These are phyloP conservation scores for Taphrina communis DNA, from an alignment of 1,139 yeast genomes.

Conservation along the genomic window DNA sequence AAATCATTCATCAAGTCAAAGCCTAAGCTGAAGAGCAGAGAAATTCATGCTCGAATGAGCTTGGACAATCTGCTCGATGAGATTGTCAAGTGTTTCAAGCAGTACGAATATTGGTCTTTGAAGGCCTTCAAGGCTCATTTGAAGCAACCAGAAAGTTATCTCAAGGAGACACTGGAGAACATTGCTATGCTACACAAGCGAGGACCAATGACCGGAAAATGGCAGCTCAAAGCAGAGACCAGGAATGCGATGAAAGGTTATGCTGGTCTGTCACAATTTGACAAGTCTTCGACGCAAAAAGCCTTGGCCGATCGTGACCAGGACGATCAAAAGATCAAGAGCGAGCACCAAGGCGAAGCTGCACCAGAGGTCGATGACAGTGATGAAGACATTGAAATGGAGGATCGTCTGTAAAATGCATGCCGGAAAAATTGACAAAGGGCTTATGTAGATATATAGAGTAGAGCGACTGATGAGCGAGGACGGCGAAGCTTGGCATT, in stretches of 20 bases:
- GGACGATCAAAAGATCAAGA: conserved; percentile 45
- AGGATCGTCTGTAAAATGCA: conserved; percentile 41
- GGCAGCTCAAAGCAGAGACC: conserved; percentile 70
- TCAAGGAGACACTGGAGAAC: conserved; percentile 87
- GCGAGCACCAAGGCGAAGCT: conserved; percentile 46
- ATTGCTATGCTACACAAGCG: conserved; percentile 88
- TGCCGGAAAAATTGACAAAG: too few relatives aligned
- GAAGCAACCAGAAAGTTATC: conserved; percentile 88
- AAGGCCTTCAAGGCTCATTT: conserved; percentile 93
- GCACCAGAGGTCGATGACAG: conserved; percentile 43
- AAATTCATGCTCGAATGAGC: conserved; percentile 89
- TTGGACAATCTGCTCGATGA: conserved; percentile 88
- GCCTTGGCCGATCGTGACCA: conserved; percentile 44
- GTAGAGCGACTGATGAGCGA: too few relatives aligned
- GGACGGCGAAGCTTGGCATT: too few relatives aligned
- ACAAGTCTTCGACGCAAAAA: conserved; percentile 14
- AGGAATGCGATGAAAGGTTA: conserved; percentile 70
- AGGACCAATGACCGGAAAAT: conserved; percentile 94
- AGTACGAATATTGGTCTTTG: conserved; percentile 95
- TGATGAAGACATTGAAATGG: conserved; percentile 51
- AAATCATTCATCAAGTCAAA: conserved; percentile 59
- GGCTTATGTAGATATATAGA: too few relatives aligned
- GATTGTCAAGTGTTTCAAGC: conserved; percentile 86
- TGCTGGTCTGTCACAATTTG: conserved; percentile 49
- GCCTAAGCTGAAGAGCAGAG: conserved; percentile 66